These are phyloP conservation scores for Penicillium lividum DNA, from an alignment of 495 filamentous ascomycete genomes.

Conservation along the genomic window DNA sequence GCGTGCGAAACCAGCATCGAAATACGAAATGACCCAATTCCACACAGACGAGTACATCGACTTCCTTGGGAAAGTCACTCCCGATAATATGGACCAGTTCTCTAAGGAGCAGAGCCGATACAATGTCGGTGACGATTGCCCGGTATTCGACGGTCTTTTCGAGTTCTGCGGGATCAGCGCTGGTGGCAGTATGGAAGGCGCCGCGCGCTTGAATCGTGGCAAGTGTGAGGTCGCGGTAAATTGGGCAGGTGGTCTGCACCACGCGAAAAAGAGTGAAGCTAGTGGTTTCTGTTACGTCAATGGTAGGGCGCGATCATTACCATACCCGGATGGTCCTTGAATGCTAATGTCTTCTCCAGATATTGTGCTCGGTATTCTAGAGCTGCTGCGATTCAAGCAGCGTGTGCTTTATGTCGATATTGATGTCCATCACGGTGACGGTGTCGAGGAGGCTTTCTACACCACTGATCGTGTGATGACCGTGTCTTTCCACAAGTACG, in stretches of 20 bases:
- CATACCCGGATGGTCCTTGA: constrained; percentile 5
- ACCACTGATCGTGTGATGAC: constrained; percentile 99
- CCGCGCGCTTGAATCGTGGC: constrained; percentile 83
- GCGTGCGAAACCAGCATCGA: constrained; percentile 96
- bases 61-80: constrained; percentile 92
- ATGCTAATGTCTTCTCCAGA: constrained; percentile 51
- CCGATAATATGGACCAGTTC: constrained; percentile 96
- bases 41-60: constrained; percentile 99
- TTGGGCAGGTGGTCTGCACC: constrained; percentile 96
- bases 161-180: constrained; percentile 98
- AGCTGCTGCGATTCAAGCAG: constrained; percentile 90
- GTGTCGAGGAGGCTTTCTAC: constrained; percentile 97
- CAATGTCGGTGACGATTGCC: constrained; percentile 97
- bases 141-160: constrained; percentile 96
- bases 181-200: constrained; percentile 96
- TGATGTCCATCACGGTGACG: constrained; percentile 97
- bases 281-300: constrained; percentile 99
- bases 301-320: constrained; percentile 53
- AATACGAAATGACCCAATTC: constrained; percentile 98
- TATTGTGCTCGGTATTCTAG: constrained; percentile 93
- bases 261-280: constrained; percentile 96
- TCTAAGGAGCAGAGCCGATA: constrained; percentile 93
- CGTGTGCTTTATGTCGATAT: constrained; percentile 97
- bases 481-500: constrained; percentile 97
- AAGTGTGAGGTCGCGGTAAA: constrained; percentile 98